phyloP scores from a whole-genome alignment of 306 rosid genomes.

The Purshia tridentata region DNA sequence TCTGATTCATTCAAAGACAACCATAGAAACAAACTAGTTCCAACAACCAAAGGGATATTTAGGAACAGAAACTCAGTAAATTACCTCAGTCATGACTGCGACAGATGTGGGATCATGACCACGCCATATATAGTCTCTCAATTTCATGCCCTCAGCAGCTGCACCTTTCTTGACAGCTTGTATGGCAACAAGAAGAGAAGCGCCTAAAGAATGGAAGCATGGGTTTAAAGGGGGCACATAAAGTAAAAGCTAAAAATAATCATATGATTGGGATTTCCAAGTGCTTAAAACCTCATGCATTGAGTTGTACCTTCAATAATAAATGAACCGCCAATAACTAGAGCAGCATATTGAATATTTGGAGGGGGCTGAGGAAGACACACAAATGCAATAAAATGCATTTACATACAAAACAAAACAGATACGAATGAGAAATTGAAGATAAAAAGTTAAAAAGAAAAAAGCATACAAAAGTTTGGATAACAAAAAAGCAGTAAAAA shows the following conservation, averaged over 20 bases:
- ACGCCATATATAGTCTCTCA: slow-evolving; percentile 92
- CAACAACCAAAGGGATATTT: slow-evolving; percentile 7
- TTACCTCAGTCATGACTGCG: slow-evolving; percentile 99
- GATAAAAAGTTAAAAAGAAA: not conserved
- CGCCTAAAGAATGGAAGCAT: slow-evolving; percentile 52
- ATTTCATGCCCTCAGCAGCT: slow-evolving; percentile 88
- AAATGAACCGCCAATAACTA: slow-evolving; percentile 90
- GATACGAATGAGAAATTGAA: slow-evolving; percentile 6
- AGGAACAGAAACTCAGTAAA: not conserved
- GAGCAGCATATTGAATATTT: slow-evolving; percentile 73
- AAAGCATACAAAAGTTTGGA: not conserved
- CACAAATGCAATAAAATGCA: slow-evolving; percentile 23
- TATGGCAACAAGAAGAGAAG: slow-evolving; percentile 94
- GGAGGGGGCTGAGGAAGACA: slow-evolving; percentile 76
- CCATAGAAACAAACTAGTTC: not conserved
- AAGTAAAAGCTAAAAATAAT: slow-evolving; percentile 18
- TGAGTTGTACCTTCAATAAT: slow-evolving; percentile 74
- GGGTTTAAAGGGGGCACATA: slow-evolving; percentile 12
- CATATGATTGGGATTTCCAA: slow-evolving; percentile 2
- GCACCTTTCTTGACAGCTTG: slow-evolving; percentile 99
- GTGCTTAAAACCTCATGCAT: too few relatives aligned
- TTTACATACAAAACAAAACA: slow-evolving; percentile 9
- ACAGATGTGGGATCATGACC: slow-evolving; percentile 99
- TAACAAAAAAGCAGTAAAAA: slow-evolving; percentile 11
- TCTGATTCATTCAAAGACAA: not conserved